Conservation (phyloP, 2,329 filamentous ascomycete species). For the Aureobasidium sp. region DNA sequence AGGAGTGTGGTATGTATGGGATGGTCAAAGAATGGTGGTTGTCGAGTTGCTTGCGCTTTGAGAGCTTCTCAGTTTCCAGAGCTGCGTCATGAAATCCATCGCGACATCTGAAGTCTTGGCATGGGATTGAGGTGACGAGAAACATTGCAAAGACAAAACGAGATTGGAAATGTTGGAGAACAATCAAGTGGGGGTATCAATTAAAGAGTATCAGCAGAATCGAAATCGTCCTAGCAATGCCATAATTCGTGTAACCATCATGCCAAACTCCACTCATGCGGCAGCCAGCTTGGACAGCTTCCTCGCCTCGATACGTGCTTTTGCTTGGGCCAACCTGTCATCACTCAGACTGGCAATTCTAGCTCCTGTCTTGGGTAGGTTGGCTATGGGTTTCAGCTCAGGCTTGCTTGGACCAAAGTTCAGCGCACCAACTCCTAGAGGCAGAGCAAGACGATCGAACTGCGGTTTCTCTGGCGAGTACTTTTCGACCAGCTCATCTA, state of each 20-base stretch:
- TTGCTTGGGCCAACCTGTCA: not conserved
- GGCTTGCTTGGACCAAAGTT: not conserved
- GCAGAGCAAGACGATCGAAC: conserved; percentile 12
- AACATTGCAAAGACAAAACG: no score
- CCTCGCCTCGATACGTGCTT: conserved; percentile 3
- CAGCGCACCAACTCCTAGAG: conserved; percentile 1
- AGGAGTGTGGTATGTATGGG: not conserved
- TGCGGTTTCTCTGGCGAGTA: conserved; percentile 9
- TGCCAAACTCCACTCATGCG: not conserved
- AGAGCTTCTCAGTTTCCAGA: not conserved
- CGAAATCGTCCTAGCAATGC: not conserved
- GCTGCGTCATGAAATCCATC: conserved; percentile 1
- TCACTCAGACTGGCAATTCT: not conserved
- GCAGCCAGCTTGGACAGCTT: not conserved
- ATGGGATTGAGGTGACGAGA: not conserved
- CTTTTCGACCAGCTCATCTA: conserved; percentile 9
- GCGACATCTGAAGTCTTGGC: not conserved
- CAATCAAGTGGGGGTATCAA: not conserved
- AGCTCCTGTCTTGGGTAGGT: not conserved
- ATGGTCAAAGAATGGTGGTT: not conserved
- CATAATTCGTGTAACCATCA: not conserved
- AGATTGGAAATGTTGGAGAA: not conserved
- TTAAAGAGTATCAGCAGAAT: not conserved
- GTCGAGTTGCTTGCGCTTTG: not conserved
- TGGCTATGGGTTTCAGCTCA: not conserved